Evolutionary conservation across 2,329 filamentous ascomycete species (phyloP).

Genomic region (Fusarium gaditjirri): DNA sequence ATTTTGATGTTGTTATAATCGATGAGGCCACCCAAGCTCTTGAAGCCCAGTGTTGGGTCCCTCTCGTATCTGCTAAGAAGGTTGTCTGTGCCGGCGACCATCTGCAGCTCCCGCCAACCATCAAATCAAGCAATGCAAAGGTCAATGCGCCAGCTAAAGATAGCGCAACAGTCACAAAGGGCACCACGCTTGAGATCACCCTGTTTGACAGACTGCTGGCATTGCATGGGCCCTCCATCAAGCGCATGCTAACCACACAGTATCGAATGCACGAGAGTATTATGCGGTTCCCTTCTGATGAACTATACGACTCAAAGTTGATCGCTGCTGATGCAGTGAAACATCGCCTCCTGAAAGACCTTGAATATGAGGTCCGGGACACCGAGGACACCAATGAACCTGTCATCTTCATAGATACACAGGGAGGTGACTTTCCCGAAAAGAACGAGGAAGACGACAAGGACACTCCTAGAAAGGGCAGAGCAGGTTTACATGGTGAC

Average conservation of each 20-base stretch:
- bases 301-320: constrained; percentile 85
- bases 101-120: constrained; percentile 91
- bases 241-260: constrained; percentile 94
- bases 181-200: constrained; percentile 82
- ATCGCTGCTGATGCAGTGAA: constrained; percentile 84
- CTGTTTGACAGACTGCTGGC: constrained; percentile 89
- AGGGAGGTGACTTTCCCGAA: constrained; percentile 92
- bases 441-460: constrained; percentile 78
- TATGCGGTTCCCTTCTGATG: constrained; percentile 91
- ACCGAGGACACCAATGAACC: constrained; percentile 90
- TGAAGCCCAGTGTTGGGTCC: constrained; percentile 97
- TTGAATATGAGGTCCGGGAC: constrained; percentile 80
- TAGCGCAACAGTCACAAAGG: constrained; percentile 55
- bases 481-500: constrained; percentile 58
- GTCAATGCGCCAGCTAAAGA: constrained; percentile 53
- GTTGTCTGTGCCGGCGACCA: constrained; percentile 94
- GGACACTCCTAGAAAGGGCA: constrained; percentile 56
- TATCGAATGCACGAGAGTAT: constrained; percentile 98
- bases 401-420: constrained; percentile 94
- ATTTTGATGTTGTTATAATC: constrained; percentile 94
- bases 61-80: constrained; percentile 82
- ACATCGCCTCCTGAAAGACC: constrained; percentile 76
- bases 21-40: constrained; percentile 96
- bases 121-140: constrained; percentile 79
- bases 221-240: constrained; percentile 84